These are phyloP conservation scores for Fusarium haematococcum DNA, from an alignment of 2,329 filamentous ascomycete genomes.

Conservation along the genomic window DNA sequence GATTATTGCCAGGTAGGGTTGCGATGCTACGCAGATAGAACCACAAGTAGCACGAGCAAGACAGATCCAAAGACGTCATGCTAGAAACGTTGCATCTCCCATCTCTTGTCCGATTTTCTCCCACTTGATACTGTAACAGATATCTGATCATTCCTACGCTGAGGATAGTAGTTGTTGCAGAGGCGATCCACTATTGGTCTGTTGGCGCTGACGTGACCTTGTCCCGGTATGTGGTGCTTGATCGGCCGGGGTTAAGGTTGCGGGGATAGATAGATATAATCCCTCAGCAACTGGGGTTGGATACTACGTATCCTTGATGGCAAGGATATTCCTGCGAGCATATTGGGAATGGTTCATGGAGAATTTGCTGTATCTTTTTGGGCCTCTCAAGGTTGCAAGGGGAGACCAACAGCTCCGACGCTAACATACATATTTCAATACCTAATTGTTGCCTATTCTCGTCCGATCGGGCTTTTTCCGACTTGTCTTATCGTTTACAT, in stretches of 20 bases:
- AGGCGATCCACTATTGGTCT: neutral
- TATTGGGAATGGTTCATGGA: neutral
- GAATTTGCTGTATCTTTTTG: neutral
- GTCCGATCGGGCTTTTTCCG: neutral
- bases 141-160: slow-evolving; percentile 12
- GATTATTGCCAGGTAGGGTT: neutral
- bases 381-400: neutral
- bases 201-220: slow-evolving; percentile 23
- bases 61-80: neutral
- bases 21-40: neutral
- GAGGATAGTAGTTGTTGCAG: slow-evolving; percentile 1
- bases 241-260: slow-evolving; percentile 1
- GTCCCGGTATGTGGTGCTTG: slow-evolving; percentile 32
- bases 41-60: neutral
- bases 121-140: neutral
- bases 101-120: neutral
- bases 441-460: neutral
- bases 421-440: neutral
- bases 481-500: neutral
- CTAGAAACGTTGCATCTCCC: neutral
- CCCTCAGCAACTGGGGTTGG: neutral
- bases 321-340: neutral
- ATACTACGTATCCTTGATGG: neutral
- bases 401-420: neutral
- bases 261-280: slow-evolving; percentile 1